A percentile compares a stretch with the other conserved stretches of the same genome.
phyloP scores from a whole-genome alignment of 2,329 filamentous ascomycete genomes.

The Huntiella moniliformis region DNA sequence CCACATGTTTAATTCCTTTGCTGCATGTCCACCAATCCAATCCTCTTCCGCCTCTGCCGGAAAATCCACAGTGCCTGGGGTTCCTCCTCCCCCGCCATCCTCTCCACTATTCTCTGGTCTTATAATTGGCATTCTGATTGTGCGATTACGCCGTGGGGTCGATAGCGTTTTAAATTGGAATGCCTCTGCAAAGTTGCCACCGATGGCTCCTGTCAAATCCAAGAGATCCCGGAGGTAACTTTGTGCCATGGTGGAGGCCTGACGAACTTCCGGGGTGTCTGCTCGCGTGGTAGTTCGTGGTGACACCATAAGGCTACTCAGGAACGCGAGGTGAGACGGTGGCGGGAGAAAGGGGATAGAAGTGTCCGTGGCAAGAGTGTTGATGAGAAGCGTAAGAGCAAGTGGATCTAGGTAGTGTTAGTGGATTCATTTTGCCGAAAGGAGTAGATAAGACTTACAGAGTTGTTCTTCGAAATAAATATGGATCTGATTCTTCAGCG shows the following conservation, averaged over 20 bases:
- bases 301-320: constrained; percentile 68
- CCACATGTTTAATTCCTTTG: constrained; percentile 43
- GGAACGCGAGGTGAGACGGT: constrained; percentile 53
- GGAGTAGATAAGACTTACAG: constrained; percentile 14
- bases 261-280: constrained; percentile 36
- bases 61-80: constrained; percentile 22
- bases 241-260: constrained; percentile 48
- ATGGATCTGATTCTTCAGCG: constrained; percentile 9
- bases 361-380: constrained; percentile 37
- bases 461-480: constrained; percentile 13
- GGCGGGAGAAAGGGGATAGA: constrained; percentile 39
- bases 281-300: constrained; percentile 61
- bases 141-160: constrained; percentile 17
- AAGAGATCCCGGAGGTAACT: constrained; percentile 52
- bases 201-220: constrained; percentile 45
- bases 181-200: constrained; percentile 49
- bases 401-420: constrained; percentile 32
- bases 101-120: constrained; percentile 17
- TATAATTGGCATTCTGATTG: neutral
- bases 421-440: neutral
- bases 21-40: constrained; percentile 38
- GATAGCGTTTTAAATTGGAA: constrained; percentile 41
- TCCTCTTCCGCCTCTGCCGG: constrained; percentile 28
- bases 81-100: constrained; percentile 20
- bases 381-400: constrained; percentile 45